phyloP scores from a whole-genome alignment of 2,329 filamentous ascomycete genomes.

The Podosphaera xanthii region DNA sequence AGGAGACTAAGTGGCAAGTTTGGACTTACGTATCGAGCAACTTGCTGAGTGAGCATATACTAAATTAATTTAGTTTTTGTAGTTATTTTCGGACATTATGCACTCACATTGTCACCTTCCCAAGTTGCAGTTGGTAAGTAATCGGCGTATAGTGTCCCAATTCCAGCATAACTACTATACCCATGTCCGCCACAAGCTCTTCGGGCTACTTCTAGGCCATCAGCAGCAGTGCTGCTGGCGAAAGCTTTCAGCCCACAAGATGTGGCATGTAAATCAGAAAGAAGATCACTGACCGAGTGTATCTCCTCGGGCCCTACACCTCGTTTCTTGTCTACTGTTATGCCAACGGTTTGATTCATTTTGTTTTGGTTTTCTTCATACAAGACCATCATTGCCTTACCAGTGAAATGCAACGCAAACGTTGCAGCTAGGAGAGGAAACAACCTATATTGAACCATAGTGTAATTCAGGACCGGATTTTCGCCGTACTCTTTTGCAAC shows the following conservation, averaged over 20 bases:
- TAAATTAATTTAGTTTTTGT: not conserved
- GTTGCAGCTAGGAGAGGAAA: constrained; percentile 50
- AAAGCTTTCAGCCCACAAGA: constrained; percentile 57
- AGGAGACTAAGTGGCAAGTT: not conserved
- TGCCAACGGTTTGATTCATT: constrained; percentile 26
- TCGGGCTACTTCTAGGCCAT: constrained; percentile 52
- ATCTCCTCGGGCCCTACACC: constrained; percentile 46
- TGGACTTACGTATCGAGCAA: constrained; percentile 39
- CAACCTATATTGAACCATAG: constrained; percentile 55
- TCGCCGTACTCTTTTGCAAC: constrained; percentile 33
- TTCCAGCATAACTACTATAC: constrained; percentile 54
- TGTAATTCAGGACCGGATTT: constrained; percentile 59
- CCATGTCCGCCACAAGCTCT: constrained; percentile 59
- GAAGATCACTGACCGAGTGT: constrained; percentile 38
- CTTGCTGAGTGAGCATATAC: constrained; percentile 65
- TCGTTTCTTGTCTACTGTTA: constrained; percentile 21
- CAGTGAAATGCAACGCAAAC: constrained; percentile 61
- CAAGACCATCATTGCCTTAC: constrained; percentile 50
- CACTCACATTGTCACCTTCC: constrained; percentile 41
- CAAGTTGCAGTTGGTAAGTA: constrained; percentile 50
- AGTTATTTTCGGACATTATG: not conserved
- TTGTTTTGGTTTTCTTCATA: constrained; percentile 51
- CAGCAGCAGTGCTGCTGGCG: constrained; percentile 46
- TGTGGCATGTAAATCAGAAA: constrained; percentile 55
- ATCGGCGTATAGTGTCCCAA: constrained; percentile 52